A percentile compares a stretch with the other conserved stretches of the same genome.
These are phyloP conservation scores for Copromyces sp. DNA, from an alignment of 495 filamentous ascomycete genomes.

Conservation along the genomic window DNA sequence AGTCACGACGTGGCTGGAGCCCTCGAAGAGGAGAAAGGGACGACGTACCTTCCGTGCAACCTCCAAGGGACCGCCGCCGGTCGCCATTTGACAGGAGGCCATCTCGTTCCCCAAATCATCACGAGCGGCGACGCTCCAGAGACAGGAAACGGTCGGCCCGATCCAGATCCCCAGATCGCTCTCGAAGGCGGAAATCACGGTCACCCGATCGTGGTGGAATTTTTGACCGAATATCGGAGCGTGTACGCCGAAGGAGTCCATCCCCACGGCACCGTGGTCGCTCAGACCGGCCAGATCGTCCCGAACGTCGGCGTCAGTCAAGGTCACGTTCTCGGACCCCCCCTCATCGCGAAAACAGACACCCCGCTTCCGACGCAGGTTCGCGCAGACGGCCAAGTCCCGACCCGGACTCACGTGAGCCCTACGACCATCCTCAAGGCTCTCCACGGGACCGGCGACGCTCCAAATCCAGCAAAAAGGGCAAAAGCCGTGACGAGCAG, in stretches of 20 bases:
- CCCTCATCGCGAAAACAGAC: constrained; percentile 20
- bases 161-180: constrained; percentile 21
- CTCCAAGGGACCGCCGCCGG: constrained; percentile 10
- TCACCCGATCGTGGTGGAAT: constrained; percentile 7
- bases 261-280: constrained; percentile 22
- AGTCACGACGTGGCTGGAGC: constrained; percentile 24
- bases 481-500: constrained; percentile 24
- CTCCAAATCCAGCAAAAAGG: constrained; percentile 26
- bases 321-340: constrained; percentile 24
- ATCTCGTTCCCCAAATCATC: constrained; percentile 23
- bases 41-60: constrained; percentile 13
- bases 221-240: neutral
- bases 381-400: constrained; percentile 23
- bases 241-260: constrained; percentile 4
- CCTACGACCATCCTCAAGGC: constrained; percentile 17
- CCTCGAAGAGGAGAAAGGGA: constrained; percentile 21
- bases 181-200: constrained; percentile 15
- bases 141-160: constrained; percentile 16
- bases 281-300: constrained; percentile 22
- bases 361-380: constrained; percentile 25
- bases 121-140: constrained; percentile 11
- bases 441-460: constrained; percentile 28
- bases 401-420: constrained; percentile 21
- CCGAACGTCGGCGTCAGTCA: constrained; percentile 25
- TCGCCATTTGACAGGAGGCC: constrained; percentile 19